Evolutionary conservation across 2,329 filamentous ascomycete species (phyloP).

Genomic region (Malbranchea zuffiana): DNA sequence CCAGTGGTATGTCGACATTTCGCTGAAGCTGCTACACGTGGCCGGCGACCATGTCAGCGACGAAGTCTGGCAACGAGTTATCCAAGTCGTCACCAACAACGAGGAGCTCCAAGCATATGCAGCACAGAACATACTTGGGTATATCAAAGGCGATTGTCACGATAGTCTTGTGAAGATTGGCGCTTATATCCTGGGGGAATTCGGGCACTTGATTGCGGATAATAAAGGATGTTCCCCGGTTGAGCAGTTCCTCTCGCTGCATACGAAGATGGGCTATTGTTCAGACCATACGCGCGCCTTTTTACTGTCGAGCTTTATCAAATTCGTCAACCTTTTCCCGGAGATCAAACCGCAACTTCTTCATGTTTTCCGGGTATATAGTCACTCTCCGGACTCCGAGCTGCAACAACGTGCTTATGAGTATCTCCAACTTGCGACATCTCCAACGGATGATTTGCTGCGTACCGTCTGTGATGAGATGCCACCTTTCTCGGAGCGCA

Average conservation of each 20-base stretch:
- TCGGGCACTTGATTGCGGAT: slow-evolving; percentile 91
- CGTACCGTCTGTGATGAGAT: slow-evolving; percentile 96
- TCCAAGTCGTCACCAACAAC: slow-evolving; percentile 98
- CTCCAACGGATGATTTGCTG: slow-evolving; percentile 81
- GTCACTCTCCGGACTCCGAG: slow-evolving; percentile 87
- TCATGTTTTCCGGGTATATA: slow-evolving; percentile 82
- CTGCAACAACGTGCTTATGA: slow-evolving; percentile 94
- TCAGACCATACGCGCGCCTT: slow-evolving; percentile 86
- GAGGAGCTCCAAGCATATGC: slow-evolving; percentile 96
- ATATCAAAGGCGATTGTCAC: slow-evolving; percentile 87
- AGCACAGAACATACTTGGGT: slow-evolving; percentile 82
- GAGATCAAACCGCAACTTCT: slow-evolving; percentile 95
- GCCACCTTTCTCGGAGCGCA: slow-evolving; percentile 91
- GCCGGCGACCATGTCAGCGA: slow-evolving; percentile 97
- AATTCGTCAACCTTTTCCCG: slow-evolving; percentile 95
- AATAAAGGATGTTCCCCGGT: slow-evolving; percentile 87
- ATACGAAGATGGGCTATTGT: slow-evolving; percentile 77
- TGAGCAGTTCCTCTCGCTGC: slow-evolving; percentile 88
- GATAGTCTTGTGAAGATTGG: slow-evolving; percentile 97
- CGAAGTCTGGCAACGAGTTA: slow-evolving; percentile 97
- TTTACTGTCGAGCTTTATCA: slow-evolving; percentile 89
- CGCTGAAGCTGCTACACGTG: slow-evolving; percentile 84
- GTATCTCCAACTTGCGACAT: slow-evolving; percentile 73
- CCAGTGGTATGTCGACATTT: slow-evolving; percentile 99
- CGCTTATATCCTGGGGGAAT: slow-evolving; percentile 89